phyloP scores from a whole-genome alignment of 2,329 filamentous ascomycete species.

The Volutella citrinella region DNA sequence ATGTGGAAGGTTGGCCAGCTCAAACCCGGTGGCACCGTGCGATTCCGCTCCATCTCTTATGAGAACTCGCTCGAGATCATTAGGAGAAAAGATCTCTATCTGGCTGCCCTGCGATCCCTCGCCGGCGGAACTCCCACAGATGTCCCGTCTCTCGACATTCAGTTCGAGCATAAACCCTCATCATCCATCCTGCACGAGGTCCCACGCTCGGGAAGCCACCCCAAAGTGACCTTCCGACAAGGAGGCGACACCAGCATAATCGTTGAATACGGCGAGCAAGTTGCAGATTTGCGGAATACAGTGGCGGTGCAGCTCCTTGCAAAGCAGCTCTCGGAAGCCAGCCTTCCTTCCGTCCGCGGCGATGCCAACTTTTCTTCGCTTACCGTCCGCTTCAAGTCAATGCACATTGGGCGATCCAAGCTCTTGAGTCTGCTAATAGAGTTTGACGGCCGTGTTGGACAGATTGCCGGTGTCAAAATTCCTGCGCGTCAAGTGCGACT shows the following conservation, averaged over 20 bases:
- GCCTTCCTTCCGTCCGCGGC: conserved; percentile 8
- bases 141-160: too few species aligned
- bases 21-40: conserved; percentile 25
- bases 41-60: conserved; percentile 39
- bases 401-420: conserved; percentile 10
- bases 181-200: conserved; percentile 24
- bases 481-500: conserved; percentile 24
- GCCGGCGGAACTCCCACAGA: too few species aligned
- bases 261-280: conserved; percentile 55
- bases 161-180: conserved; percentile 20
- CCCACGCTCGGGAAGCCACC: conserved; percentile 25
- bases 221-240: conserved; percentile 38
- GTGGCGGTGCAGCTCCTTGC: conserved; percentile 14
- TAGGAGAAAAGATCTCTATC: conserved; percentile 6
- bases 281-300: conserved; percentile 53
- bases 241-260: conserved; percentile 51
- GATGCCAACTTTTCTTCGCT: conserved; percentile 18
- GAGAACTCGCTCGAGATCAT: conserved; percentile 7
- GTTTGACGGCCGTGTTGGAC: conserved; percentile 13
- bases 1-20: conserved; percentile 36
- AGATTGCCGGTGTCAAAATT: conserved; percentile 13
- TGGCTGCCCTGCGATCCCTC: too few species aligned
- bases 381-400: conserved; percentile 16
- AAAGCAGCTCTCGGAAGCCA: conserved; percentile 3
- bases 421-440: conserved; percentile 10